A percentile compares a stretch with the other conserved stretches of the same genome.
Evolutionary conservation across 2,329 filamentous ascomycete genomes (phyloP).

Genomic region (Nannizzia gypsea): DNA sequence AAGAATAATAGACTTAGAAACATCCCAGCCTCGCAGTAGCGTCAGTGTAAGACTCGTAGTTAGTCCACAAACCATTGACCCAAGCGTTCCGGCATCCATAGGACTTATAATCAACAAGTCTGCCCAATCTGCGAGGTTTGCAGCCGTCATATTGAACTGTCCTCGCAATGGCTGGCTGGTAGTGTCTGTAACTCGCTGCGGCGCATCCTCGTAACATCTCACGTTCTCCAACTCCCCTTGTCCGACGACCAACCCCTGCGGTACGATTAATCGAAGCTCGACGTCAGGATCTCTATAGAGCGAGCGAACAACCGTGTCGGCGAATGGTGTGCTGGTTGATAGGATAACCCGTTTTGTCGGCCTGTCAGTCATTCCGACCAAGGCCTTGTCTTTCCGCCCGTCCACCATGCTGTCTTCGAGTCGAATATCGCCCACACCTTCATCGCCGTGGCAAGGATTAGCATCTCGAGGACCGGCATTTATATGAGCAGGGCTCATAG

Average conservation of each 20-base stretch:
- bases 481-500: conserved; percentile 3
- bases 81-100: conserved; percentile 71
- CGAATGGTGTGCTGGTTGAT: conserved; percentile 31
- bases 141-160: conserved; percentile 33
- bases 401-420: neutral
- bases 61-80: conserved; percentile 76
- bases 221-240: conserved; percentile 25
- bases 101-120: conserved; percentile 75
- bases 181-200: conserved; percentile 21
- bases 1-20: conserved; percentile 70
- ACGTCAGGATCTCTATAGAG: conserved; percentile 29
- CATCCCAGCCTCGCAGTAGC: conserved; percentile 74
- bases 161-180: conserved; percentile 25
- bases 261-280: conserved; percentile 33
- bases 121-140: conserved; percentile 71
- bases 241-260: conserved; percentile 18
- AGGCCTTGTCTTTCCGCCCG: neutral
- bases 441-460: neutral
- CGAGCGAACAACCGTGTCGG: conserved; percentile 28
- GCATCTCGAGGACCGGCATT: neutral
- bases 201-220: conserved; percentile 31
- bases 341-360: conserved; percentile 24
- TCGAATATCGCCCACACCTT: neutral
- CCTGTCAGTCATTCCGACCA: neutral
- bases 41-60: conserved; percentile 71